phyloP scores from a whole-genome alignment of 2,329 filamentous ascomycete species.

The Parastagonospora nodorum region DNA sequence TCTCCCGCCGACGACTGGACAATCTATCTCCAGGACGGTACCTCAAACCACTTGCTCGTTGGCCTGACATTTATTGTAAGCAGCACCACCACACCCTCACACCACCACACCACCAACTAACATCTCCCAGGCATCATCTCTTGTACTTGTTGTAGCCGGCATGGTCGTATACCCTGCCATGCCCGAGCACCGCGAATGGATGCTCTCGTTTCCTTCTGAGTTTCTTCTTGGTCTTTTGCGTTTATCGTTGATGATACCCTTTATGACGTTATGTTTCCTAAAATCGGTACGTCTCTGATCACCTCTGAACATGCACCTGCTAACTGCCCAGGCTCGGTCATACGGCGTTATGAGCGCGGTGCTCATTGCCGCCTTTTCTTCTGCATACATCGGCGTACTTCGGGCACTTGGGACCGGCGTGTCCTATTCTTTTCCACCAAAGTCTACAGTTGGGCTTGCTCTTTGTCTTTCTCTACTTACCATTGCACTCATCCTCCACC shows the following conservation, averaged over 20 bases:
- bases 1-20: conserved; percentile 28
- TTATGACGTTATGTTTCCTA: conserved; percentile 44
- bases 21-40: conserved; percentile 32
- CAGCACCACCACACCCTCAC: neutral
- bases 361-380: conserved; percentile 39
- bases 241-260: conserved; percentile 46
- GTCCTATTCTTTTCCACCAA: conserved; percentile 41
- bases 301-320: neutral
- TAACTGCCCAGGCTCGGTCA: conserved; percentile 34
- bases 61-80: conserved; percentile 38
- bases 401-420: conserved; percentile 38
- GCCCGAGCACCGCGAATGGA: conserved; percentile 44
- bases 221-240: conserved; percentile 41
- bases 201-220: conserved; percentile 38
- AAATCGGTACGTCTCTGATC: conserved; percentile 33
- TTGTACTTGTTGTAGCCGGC: conserved; percentile 35
- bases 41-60: conserved; percentile 32
- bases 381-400: conserved; percentile 41
- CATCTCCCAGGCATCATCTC: conserved; percentile 31
- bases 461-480: conserved; percentile 37
- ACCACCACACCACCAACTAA: conserved; percentile 16
- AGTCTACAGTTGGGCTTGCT: conserved; percentile 36
- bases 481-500: conserved; percentile 36
- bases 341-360: conserved; percentile 43
- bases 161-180: conserved; percentile 35